A percentile compares a stretch with the other conserved stretches of the same genome.
Evolutionary conservation across 2,329 filamentous ascomycete genomes (phyloP).

Genomic region (Colletotrichum tanaceti): DNA sequence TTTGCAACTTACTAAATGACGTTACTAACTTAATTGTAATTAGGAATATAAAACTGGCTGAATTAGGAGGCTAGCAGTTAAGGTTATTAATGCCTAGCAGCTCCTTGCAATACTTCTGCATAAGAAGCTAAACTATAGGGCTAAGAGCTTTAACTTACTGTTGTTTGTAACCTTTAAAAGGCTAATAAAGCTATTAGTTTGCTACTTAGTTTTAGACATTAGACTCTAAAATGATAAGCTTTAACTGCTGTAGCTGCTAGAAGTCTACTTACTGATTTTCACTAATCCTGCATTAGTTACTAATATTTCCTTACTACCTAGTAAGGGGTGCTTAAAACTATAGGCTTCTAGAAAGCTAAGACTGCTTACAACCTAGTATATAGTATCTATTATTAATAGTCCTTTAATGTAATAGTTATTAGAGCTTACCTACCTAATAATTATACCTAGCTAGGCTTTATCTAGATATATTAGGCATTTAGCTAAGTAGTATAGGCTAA

Average conservation of each 20-base stretch:
- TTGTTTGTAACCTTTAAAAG: background rate
- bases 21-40: background rate
- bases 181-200: background rate
- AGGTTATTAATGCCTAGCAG: no score
- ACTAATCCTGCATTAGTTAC: background rate
- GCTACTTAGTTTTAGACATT: background rate
- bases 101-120: no score
- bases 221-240: background rate
- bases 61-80: background rate
- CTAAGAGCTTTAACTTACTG: background rate
- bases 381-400: background rate
- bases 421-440: background rate
- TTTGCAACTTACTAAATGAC: background rate
- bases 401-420: background rate
- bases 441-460: background rate
- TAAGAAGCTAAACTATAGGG: background rate
- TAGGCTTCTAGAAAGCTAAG: slow-evolving; percentile 11
- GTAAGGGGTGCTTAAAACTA: background rate
- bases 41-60: background rate
- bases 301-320: background rate
- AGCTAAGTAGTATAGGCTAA: background rate
- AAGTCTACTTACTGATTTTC: slow-evolving; percentile 1
- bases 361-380: background rate
- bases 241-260: background rate
- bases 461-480: background rate